Evolutionary conservation across 495 filamentous ascomycete species (phyloP), one percentile per base, ranked within the genome.

Genomic region (Chlorociboria aeruginascens): DNA sequence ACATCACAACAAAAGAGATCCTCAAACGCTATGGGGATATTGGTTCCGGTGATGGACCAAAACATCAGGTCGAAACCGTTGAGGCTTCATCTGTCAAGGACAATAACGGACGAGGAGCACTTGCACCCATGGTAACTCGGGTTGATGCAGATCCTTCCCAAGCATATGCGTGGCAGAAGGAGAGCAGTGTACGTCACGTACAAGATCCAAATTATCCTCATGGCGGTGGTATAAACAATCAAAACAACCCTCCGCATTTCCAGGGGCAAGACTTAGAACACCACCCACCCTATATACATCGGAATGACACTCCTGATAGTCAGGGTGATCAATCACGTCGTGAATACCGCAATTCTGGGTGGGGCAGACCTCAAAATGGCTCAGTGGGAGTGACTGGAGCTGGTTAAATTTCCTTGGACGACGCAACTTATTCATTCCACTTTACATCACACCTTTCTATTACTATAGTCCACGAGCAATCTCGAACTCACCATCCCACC

Each of bases 1-100:
- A 99, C 45, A 79, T 97, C 40, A 96, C 93, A 1, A 89, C 89
- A 1, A 97, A 99, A 61, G 92, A 97, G 59, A 97, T 99, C 44
- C 74, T 99, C 17, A 88, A 89, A 61, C 77, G 85, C 35, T 89
- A 89, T 61, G 85, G 83, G 7, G 83, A 88, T 53, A 84, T 89
- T 52, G 74, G 74, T 33, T 70, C 71, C 10, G 76, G 70, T 50
- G 70, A 71, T 36, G 66, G 77, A 16, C 70, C 78, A 9, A 72
- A 70, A 49, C 73, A 74, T 56, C 74, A 85, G 54, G 68, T 78
- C 43, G 52, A 65, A 56, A 72, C 58, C 52, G 66, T 57, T 60
- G 72, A 59, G 61, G 76, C 41, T 55, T 69, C 54, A 63, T 63
- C 56, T 45, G 67, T 74, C 58, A 57, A 69, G 65, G 62, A 78